Evolutionary conservation across 306 rosid species (phyloP).

Genomic region (Dryas drummondii): DNA sequence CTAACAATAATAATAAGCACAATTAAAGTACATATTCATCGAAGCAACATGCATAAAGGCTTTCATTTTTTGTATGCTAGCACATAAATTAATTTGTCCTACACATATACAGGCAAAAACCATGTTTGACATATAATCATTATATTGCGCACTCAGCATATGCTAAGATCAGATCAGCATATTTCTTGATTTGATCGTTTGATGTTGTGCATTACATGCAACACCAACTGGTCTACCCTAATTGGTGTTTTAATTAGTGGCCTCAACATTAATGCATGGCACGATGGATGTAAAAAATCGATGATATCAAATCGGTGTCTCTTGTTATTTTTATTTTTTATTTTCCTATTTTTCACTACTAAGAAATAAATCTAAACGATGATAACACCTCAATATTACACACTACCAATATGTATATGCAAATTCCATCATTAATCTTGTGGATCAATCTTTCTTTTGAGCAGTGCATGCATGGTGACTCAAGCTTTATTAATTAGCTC

Average conservation of each 20-base stretch:
- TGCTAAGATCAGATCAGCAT: not conserved
- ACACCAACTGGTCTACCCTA: conserved; percentile 17
- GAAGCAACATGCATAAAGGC: not conserved
- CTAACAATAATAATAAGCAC: not conserved
- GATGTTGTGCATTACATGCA: conserved; percentile 28
- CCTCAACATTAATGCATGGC: conserved; percentile 4
- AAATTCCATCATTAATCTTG: conserved; percentile 41
- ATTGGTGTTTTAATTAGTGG: conserved; percentile 33
- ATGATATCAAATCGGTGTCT: conserved; percentile 1
- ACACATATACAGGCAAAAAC: not conserved
- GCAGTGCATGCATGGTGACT: conserved; percentile 34
- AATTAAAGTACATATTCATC: not conserved
- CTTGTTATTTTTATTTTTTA: conserved; percentile 7
- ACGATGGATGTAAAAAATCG: conserved; percentile 27
- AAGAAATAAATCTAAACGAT: conserved; percentile 13
- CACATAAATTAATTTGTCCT: conserved; percentile 30
- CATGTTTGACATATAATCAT: not conserved
- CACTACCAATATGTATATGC: conserved; percentile 10
- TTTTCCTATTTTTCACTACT: conserved; percentile 15
- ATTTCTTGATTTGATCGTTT: conserved; percentile 28
- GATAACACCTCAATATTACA: conserved; percentile 22
- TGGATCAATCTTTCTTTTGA: conserved; percentile 28
- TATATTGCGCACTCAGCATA: not conserved
- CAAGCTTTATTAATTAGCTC: conserved; percentile 18
- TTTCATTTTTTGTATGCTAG: conserved; percentile 34